Conservation (phyloP, 2,329 filamentous ascomycete species). For the Cyphellophora europaea region DNA sequence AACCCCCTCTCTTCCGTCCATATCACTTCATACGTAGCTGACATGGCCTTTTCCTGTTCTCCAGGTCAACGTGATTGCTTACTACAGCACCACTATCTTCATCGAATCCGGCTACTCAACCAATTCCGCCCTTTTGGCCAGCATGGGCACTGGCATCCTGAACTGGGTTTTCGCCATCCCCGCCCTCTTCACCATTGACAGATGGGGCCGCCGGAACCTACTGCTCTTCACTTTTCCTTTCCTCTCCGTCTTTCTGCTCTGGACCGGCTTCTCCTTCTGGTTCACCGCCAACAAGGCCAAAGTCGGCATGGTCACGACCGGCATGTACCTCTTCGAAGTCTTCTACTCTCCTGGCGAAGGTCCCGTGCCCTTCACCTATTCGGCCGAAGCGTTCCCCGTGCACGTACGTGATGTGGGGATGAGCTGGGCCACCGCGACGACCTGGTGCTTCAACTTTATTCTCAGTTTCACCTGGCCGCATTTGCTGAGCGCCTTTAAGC, state of each 20-base stretch:
- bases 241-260: slow-evolving; percentile 41
- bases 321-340: slow-evolving; percentile 18
- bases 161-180: slow-evolving; percentile 58
- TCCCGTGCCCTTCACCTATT: too few relatives aligned
- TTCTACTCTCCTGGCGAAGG: too few relatives aligned
- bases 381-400: slow-evolving; percentile 53
- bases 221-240: slow-evolving; percentile 55
- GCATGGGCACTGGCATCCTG: slow-evolving; percentile 55
- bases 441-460: slow-evolving; percentile 49
- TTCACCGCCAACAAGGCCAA: slow-evolving; percentile 28
- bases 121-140: slow-evolving; percentile 47
- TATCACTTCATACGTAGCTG: too few relatives aligned
- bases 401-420: slow-evolving; percentile 55
- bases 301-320: slow-evolving; percentile 32
- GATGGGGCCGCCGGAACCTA: slow-evolving; percentile 54
- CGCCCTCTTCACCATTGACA: slow-evolving; percentile 58
- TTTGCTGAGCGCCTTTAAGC: slow-evolving; percentile 37
- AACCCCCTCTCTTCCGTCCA: too few relatives aligned
- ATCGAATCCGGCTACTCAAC: slow-evolving; percentile 43
- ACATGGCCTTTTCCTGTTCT: slow-evolving; percentile 1
- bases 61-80: slow-evolving; percentile 46
- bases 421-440: slow-evolving; percentile 47
- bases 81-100: slow-evolving; percentile 58
- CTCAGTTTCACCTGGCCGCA: slow-evolving; percentile 45
- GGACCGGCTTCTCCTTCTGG: slow-evolving; percentile 43